Evolutionary conservation across 2,329 filamentous ascomycete genomes (phyloP).

Genomic region (Colletotrichum theobromicola): DNA sequence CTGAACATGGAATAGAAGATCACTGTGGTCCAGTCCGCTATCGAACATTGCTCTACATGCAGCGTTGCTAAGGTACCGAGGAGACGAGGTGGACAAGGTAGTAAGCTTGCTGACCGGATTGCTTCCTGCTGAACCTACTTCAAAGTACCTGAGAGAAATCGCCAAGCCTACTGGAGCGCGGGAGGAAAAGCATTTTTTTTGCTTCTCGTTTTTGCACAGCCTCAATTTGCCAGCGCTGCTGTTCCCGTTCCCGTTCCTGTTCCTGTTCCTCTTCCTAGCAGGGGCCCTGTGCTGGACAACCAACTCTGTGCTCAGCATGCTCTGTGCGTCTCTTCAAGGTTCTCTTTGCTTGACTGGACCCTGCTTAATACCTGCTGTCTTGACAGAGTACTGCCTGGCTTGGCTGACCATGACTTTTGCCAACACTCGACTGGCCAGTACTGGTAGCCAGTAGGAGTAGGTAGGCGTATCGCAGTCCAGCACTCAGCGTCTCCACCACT

Average conservation of each 20-base stretch:
- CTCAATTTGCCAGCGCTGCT: not conserved
- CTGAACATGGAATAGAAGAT: not conserved
- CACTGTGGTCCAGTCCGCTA: not conserved
- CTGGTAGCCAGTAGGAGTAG: not conserved
- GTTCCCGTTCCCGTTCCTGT: not conserved
- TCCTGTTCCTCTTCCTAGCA: not conserved
- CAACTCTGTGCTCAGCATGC: not conserved
- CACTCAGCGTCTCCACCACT: not conserved
- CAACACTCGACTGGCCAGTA: not conserved
- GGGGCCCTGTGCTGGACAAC: not conserved
- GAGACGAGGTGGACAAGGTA: not conserved
- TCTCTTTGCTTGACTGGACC: not conserved
- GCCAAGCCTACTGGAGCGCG: slow-evolving; percentile 8
- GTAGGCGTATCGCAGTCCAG: not conserved
- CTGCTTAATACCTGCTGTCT: not conserved
- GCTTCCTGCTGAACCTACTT: not conserved
- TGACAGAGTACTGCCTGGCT: not conserved
- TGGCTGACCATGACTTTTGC: not conserved
- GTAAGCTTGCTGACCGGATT: not conserved
- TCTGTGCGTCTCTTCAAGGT: not conserved
- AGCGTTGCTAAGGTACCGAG: not conserved
- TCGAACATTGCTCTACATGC: not conserved
- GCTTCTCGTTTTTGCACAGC: slow-evolving; percentile 12
- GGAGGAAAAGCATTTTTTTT: not conserved
- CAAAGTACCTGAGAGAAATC: not conserved